Evolutionary conservation across 495 filamentous ascomycete species (phyloP).

Genomic region (Neurospora sp.): DNA sequence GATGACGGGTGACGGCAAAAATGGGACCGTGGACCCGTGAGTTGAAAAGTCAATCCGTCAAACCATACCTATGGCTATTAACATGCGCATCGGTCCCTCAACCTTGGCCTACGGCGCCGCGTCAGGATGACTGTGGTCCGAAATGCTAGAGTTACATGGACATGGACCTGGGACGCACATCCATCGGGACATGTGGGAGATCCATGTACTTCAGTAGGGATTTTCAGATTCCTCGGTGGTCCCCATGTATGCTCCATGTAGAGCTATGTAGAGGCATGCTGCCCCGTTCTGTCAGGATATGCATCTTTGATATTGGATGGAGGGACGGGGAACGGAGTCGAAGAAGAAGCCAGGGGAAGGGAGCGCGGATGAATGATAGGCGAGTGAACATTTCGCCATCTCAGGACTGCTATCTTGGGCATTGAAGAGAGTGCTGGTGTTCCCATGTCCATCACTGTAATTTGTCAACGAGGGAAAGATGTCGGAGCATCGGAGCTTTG

Average conservation of each 20-base stretch:
- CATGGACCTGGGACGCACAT: background rate
- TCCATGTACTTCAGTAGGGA: background rate
- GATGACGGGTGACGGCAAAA: background rate
- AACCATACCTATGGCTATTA: background rate
- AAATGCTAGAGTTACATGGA: background rate
- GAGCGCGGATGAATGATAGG: background rate
- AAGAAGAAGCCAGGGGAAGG: background rate
- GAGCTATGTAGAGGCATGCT: background rate
- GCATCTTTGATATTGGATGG: background rate
- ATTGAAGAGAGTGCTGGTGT: background rate
- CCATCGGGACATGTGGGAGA: background rate
- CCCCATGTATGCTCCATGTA: background rate
- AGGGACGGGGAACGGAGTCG: background rate
- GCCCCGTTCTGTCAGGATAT: background rate
- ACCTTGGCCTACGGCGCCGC: background rate
- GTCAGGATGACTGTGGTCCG: background rate
- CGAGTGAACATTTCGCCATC: background rate
- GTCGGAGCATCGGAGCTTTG: background rate
- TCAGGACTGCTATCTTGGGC: background rate
- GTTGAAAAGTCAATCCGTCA: background rate
- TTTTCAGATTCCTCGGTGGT: background rate
- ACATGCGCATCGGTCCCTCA: background rate
- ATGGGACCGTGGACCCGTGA: background rate
- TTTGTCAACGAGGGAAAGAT: background rate
- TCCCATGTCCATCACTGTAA: background rate